Conservation (phyloP, 345 rosid genomes). For the Aquilaria yunnanensis region DNA sequence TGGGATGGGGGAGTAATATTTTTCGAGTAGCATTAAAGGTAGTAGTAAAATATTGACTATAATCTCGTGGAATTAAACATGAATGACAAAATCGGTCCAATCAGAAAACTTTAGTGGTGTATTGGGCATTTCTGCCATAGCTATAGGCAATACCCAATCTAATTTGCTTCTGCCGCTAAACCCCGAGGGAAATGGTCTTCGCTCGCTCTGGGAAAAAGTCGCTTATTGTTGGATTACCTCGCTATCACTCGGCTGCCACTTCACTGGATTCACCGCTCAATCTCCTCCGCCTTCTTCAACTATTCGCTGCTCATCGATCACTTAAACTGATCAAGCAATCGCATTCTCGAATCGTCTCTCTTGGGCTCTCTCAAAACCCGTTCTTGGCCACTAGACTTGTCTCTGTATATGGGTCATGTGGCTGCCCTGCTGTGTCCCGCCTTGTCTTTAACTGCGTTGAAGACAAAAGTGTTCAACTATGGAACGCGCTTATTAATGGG, state of each 20-base stretch:
- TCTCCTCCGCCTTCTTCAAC: constrained; percentile 34
- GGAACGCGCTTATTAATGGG: constrained; percentile 58
- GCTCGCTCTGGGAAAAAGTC: constrained; percentile 1
- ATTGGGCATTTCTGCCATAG: no score
- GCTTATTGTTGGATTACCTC: background rate
- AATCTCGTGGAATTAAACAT: no score
- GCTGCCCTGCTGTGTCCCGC: constrained; percentile 19
- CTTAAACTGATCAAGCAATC: constrained; percentile 31
- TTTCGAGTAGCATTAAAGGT: no score
- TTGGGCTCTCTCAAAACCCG: constrained; percentile 31
- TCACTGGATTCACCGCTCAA: constrained; percentile 11
- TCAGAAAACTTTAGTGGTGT: no score
- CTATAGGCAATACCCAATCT: background rate
- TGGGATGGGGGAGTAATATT: no score
- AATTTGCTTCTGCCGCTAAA: background rate
- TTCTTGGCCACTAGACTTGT: constrained; percentile 52
- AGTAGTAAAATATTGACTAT: no score
- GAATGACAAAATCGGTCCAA: no score
- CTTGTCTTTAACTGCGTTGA: constrained; percentile 38
- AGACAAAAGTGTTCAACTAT: constrained; percentile 25
- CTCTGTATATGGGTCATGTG: constrained; percentile 40
- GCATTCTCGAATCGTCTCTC: constrained; percentile 35
- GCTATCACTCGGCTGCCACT: constrained; percentile 21
- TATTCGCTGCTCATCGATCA: constrained; percentile 27
- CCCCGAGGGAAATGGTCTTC: constrained; percentile 9